phyloP scores from a whole-genome alignment of 2,329 filamentous ascomycete genomes.

The Exophiala sp. region DNA sequence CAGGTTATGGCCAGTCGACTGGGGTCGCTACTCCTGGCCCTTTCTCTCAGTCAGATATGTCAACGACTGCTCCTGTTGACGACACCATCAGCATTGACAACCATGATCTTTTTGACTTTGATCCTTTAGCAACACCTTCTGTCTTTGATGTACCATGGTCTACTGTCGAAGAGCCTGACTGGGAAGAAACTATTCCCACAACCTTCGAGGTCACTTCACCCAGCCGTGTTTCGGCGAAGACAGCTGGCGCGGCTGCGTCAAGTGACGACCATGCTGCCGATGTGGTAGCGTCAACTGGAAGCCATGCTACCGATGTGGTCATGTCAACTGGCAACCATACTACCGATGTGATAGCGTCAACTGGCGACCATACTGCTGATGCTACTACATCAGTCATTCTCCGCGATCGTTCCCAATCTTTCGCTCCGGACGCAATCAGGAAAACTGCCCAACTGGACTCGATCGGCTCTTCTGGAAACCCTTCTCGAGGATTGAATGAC shows the following conservation, averaged over 20 bases:
- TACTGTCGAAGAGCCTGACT: background rate
- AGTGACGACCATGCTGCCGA: background rate
- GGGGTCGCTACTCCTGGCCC: background rate
- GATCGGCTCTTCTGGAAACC: background rate
- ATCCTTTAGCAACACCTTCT: background rate
- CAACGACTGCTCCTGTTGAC: background rate
- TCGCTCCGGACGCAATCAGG: background rate
- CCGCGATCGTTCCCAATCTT: background rate
- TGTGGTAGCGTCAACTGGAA: too few species aligned
- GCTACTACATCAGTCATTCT: background rate
- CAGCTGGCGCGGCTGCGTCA: background rate
- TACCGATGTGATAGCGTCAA: background rate
- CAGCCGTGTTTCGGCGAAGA: background rate
- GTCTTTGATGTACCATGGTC: background rate
- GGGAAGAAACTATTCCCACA: background rate
- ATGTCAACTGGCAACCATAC: too few species aligned
- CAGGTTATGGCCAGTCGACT: background rate
- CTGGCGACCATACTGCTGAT: background rate
- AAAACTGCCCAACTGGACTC: background rate
- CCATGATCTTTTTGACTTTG: background rate
- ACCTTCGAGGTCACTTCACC: background rate
- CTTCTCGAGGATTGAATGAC: conserved; percentile 32
- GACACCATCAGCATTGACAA: background rate
- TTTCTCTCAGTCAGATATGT: background rate
- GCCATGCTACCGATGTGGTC: too few species aligned